Evolutionary conservation across 1,284 basidiomycete species (phyloP).

Genomic region (Xanthoconium separans): DNA sequence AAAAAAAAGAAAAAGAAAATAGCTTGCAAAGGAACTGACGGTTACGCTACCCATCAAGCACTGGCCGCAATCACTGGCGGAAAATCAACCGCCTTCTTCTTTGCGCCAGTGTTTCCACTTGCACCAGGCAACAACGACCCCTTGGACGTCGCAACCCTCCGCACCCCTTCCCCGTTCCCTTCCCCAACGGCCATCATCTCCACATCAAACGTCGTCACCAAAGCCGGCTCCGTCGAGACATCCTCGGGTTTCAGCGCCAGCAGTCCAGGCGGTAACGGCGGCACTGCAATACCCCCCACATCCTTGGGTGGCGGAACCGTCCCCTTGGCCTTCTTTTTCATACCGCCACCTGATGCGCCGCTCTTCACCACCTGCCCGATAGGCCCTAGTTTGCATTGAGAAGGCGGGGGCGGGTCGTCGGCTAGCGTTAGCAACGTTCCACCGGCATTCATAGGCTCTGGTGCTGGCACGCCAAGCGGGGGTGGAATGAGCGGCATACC

Average conservation of each 20-base stretch:
- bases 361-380: conserved; percentile 65
- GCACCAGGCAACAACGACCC: conserved; percentile 7
- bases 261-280: conserved; percentile 24
- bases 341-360: conserved; percentile 32
- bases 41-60: conserved; percentile 34
- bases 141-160: conserved; percentile 6
- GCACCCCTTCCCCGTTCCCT: conserved; percentile 7
- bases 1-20: background rate
- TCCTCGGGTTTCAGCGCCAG: conserved; percentile 28
- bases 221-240: conserved; percentile 17
- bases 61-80: conserved; percentile 55
- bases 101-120: conserved; percentile 29
- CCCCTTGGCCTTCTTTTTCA: conserved; percentile 44
- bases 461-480: conserved; percentile 8
- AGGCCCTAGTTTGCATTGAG: conserved; percentile 71
- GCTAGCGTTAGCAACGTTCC: conserved; percentile 24
- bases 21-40: background rate
- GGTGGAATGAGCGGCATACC: conserved; percentile 23
- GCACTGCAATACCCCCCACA: conserved; percentile 10
- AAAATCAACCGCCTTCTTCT: conserved; percentile 36
- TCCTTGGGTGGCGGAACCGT: conserved; percentile 18
- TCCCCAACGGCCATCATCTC: conserved; percentile 1
- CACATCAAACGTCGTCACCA: conserved; percentile 10
- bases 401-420: conserved; percentile 59
- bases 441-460: background rate